phyloP scores from a whole-genome alignment of 306 rosid species.

The Cercis canadensis region DNA sequence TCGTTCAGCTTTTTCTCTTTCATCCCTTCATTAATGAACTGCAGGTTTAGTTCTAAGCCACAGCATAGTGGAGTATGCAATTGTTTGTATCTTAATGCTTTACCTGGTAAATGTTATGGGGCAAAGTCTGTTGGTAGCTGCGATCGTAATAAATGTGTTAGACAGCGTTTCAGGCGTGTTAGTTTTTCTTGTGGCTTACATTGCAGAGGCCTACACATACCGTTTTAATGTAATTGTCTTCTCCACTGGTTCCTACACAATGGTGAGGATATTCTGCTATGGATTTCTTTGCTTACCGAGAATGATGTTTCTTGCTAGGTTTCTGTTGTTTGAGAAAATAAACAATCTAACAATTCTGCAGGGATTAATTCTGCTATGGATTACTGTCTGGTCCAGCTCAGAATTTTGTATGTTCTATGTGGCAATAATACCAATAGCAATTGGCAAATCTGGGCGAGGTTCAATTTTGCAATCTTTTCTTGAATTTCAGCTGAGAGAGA shows the following conservation, averaged over 20 bases:
- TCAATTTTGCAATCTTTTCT: background rate
- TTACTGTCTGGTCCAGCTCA: background rate
- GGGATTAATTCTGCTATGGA: background rate
- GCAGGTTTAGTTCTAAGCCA: background rate
- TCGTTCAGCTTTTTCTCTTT: no score
- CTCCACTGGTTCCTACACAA: background rate
- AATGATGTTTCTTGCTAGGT: no score
- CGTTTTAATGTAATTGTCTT: background rate
- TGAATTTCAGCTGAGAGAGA: background rate
- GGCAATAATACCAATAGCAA: background rate
- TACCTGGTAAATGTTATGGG: background rate
- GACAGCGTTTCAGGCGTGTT: background rate
- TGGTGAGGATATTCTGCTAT: background rate
- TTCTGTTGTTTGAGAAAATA: no score
- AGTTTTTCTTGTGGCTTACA: background rate
- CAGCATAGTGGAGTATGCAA: conserved; percentile 4
- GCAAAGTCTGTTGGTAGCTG: background rate
- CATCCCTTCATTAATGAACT: background rate
- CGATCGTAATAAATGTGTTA: background rate
- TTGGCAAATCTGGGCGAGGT: background rate
- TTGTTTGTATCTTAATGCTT: background rate
- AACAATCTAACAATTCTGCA: background rate
- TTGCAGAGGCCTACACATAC: background rate
- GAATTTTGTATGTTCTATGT: background rate
- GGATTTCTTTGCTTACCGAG: no score